Percentiles rank a stretch among this genome's conserved stretches.
Evolutionary conservation across 2,329 filamentous ascomycete genomes (phyloP).

Genomic region (Zarea fungicola): DNA sequence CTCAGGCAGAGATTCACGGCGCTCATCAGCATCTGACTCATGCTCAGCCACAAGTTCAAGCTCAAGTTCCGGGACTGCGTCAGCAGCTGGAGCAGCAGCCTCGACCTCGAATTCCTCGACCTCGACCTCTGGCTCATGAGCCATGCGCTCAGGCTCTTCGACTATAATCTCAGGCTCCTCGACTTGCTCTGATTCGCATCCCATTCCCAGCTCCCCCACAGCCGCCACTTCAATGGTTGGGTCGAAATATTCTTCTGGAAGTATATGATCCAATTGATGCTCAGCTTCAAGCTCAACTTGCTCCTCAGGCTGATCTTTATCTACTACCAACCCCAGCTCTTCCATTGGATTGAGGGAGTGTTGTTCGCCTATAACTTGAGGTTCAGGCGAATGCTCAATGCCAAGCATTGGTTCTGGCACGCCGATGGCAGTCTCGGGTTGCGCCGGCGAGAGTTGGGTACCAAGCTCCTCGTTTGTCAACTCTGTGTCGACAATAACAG

Average conservation of each 20-base stretch:
- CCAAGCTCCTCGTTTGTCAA: not conserved
- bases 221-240: not conserved
- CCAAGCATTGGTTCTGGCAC: slow-evolving; percentile 7
- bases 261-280: slow-evolving; percentile 18
- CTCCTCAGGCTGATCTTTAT: slow-evolving; percentile 21
- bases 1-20: slow-evolving; percentile 15
- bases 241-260: slow-evolving; percentile 2
- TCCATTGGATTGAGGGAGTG: slow-evolving; percentile 19
- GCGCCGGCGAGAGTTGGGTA: slow-evolving; percentile 20
- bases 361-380: slow-evolving; percentile 19
- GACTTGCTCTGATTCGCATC: slow-evolving; percentile 8
- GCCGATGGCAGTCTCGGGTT: slow-evolving; percentile 13
- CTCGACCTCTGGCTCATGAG: not conserved
- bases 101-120: not conserved
- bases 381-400: not conserved
- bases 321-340: not conserved
- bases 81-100: not conserved
- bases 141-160: not conserved
- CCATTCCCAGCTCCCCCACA: slow-evolving; percentile 21
- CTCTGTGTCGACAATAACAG: not conserved
- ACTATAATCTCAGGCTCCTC: not conserved
- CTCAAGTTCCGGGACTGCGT: slow-evolving; percentile 17
- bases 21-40: slow-evolving; percentile 10
- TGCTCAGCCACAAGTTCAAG: slow-evolving; percentile 5
- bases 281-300: slow-evolving; percentile 30